A percentile compares a stretch with the other conserved stretches of the same genome.
Evolutionary conservation across 441 rosid genomes (phyloP).

Genomic region (Populus trichocarpa): DNA sequence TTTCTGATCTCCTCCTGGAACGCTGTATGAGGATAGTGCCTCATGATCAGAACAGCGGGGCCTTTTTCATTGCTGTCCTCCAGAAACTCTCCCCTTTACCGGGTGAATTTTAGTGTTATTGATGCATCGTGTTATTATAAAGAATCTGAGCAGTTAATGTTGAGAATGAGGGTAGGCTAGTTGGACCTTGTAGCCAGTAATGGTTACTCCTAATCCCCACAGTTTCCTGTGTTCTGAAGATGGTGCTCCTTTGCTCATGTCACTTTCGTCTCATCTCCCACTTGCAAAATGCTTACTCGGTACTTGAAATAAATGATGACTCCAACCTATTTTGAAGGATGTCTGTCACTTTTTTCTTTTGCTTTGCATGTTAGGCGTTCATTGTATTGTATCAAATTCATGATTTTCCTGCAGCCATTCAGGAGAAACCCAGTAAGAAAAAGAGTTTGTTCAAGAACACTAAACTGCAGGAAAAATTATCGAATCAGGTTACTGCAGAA

Average conservation of each 20-base stretch:
- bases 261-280: not conserved
- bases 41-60: conserved; percentile 96
- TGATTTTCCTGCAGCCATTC: conserved; percentile 33
- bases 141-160: not conserved
- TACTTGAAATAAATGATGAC: no score
- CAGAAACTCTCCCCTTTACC: conserved; percentile 41
- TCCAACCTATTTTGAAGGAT: not conserved
- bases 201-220: no score
- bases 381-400: not conserved
- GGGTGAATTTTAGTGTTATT: conserved; percentile 34
- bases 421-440: conserved; percentile 39
- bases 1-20: conserved; percentile 75
- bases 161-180: not conserved
- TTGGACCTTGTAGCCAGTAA: not conserved
- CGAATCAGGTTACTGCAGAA: conserved; percentile 30
- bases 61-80: conserved; percentile 63
- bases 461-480: conserved; percentile 25
- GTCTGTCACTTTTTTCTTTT: not conserved
- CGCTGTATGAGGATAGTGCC: conserved; percentile 90
- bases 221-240: no score
- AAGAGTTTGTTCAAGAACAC: conserved; percentile 26
- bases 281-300: not conserved
- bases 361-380: conserved; percentile 1
- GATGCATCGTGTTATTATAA: not conserved
- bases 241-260: no score